Evolutionary conservation across 2,329 filamentous ascomycete genomes (phyloP).

Genomic region (Cladosporium sp.): DNA sequence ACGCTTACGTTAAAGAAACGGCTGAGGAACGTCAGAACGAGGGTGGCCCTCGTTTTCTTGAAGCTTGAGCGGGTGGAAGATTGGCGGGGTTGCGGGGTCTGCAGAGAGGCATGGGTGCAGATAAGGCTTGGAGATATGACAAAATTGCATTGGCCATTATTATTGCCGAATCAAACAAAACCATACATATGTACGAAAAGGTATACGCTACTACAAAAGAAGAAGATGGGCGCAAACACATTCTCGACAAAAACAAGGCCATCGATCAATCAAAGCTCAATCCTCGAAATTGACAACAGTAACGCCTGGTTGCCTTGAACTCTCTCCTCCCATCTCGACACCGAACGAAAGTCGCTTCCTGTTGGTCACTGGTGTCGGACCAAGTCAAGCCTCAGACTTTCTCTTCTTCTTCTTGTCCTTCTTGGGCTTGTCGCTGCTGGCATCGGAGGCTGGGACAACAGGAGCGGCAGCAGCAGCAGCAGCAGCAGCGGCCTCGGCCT

Average conservation of each 20-base stretch:
- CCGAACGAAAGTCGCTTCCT: neutral
- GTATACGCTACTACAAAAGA: neutral
- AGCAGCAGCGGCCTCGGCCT: conserved; percentile 14
- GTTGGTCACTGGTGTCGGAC: neutral
- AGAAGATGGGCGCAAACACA: neutral
- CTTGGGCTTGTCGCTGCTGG: conserved; percentile 14
- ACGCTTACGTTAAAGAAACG: conserved; percentile 7
- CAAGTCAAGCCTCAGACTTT: conserved; percentile 23
- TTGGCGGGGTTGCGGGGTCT: neutral
- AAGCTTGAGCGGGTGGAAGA: neutral
- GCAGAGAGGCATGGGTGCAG: neutral
- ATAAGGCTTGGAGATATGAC: neutral
- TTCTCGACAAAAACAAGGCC: neutral
- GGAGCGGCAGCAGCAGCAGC: conserved; percentile 12
- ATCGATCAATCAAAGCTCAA: neutral
- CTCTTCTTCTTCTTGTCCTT: conserved; percentile 30
- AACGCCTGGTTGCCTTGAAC: neutral
- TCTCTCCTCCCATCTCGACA: neutral
- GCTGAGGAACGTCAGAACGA: neutral
- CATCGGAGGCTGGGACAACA: conserved; percentile 6
- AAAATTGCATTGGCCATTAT: neutral
- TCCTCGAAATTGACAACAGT: neutral
- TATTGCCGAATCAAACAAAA: neutral
- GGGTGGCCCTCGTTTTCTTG: neutral
- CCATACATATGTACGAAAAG: neutral